Conservation (phyloP, 2,329 filamentous ascomycete genomes). For the Emergomyces pasteurianus region DNA sequence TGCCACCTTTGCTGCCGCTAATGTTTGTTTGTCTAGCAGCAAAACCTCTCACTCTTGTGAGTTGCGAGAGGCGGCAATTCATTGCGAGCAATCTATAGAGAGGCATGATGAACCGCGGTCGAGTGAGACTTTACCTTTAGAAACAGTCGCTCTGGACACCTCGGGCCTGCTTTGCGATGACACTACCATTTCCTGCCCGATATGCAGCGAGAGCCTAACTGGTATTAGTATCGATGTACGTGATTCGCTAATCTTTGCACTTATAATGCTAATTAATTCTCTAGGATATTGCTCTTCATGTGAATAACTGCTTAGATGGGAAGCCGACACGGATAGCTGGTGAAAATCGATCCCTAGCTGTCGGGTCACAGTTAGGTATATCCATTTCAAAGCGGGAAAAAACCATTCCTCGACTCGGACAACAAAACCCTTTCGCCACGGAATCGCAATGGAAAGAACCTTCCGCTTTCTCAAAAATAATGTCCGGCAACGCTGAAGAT, state of each 20-base stretch:
- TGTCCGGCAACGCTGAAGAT: slow-evolving; percentile 85
- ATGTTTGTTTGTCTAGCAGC: not conserved
- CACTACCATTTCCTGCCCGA: slow-evolving; percentile 50
- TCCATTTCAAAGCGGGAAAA: slow-evolving; percentile 49
- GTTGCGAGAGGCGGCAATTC: not conserved
- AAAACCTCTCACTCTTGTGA: not conserved
- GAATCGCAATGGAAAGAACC: slow-evolving; percentile 23
- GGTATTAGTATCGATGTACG: slow-evolving; percentile 38
- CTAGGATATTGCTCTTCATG: slow-evolving; percentile 67
- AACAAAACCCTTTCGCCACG: slow-evolving; percentile 63
- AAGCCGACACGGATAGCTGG: slow-evolving; percentile 46
- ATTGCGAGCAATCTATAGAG: not conserved
- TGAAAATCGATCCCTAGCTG: slow-evolving; percentile 9
- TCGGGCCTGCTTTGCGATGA: slow-evolving; percentile 37
- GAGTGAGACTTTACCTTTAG: slow-evolving; percentile 16
- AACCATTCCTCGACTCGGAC: slow-evolving; percentile 64
- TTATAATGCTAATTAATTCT: slow-evolving; percentile 12
- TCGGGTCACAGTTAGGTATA: slow-evolving; percentile 11
- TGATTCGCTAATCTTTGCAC: not conserved
- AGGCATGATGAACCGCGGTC: not conserved
- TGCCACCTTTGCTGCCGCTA: not conserved
- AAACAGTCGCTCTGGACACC: slow-evolving; percentile 11
- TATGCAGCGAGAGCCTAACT: slow-evolving; percentile 57
- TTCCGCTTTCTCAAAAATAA: slow-evolving; percentile 84
- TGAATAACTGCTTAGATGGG: slow-evolving; percentile 87